Conservation (phyloP, 768 basidiomycete species). For the Trametes punicea region DNA sequence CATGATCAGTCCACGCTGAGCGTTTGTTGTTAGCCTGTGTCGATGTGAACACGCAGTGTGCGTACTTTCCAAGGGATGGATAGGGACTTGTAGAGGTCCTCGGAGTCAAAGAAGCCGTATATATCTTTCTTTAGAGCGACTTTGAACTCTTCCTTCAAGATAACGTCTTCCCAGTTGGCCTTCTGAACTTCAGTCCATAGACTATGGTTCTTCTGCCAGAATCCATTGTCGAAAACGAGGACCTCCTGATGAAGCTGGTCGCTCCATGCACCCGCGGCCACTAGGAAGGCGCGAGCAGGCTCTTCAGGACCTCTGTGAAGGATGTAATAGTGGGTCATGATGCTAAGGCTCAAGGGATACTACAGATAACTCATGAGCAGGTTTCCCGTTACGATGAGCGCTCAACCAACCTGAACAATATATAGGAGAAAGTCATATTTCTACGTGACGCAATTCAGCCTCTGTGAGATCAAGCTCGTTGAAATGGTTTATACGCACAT, state of each 20-base stretch:
- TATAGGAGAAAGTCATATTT: constrained; percentile 56
- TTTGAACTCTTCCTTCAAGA: constrained; percentile 71
- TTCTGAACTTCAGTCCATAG: constrained; percentile 52
- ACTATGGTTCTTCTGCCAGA: constrained; percentile 58
- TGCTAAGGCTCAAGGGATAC: constrained; percentile 30
- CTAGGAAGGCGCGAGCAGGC: constrained; percentile 46
- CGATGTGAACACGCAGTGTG: not conserved
- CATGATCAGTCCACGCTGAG: constrained; percentile 77
- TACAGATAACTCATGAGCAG: constrained; percentile 14
- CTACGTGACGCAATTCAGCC: constrained; percentile 30
- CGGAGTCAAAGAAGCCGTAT: constrained; percentile 75
- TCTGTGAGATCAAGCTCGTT: not conserved
- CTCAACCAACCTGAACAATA: constrained; percentile 40
- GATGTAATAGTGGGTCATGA: constrained; percentile 41
- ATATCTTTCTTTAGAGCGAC: constrained; percentile 66
- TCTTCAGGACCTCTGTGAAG: constrained; percentile 62
- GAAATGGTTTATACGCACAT: constrained; percentile 37
- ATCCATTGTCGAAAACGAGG: constrained; percentile 72
- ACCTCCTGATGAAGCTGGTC: constrained; percentile 64
- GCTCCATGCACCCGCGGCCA: constrained; percentile 49
- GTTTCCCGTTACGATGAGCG: not conserved
- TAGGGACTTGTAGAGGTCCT: constrained; percentile 67
- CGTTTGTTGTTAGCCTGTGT: not conserved
- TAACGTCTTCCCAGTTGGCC: constrained; percentile 72
- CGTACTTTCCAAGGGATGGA: constrained; percentile 85